Conservation (phyloP, 768 basidiomycete genomes). For the Serendipita sp. region DNA sequence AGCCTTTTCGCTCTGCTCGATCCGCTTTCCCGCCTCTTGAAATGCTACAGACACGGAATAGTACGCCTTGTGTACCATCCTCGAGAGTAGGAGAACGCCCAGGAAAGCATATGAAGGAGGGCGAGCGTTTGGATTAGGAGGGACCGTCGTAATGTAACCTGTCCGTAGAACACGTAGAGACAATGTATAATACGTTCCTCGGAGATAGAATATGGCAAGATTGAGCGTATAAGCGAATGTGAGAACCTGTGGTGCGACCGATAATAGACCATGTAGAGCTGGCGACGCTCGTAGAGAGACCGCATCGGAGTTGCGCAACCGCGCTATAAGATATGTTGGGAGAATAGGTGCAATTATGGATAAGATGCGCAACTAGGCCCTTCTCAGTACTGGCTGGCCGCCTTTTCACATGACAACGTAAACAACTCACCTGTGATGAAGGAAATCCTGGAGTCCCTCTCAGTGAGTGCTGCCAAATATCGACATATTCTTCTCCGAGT, state of each 20-base stretch:
- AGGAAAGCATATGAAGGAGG: constrained; percentile 81
- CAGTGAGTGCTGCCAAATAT: constrained; percentile 57
- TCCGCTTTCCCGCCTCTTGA: neutral
- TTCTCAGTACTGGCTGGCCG: neutral
- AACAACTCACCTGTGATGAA: constrained; percentile 22
- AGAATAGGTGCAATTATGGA: constrained; percentile 53
- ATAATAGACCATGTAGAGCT: neutral
- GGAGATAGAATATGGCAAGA: constrained; percentile 65
- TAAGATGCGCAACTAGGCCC: constrained; percentile 26
- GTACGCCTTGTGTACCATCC: neutral
- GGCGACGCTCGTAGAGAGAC: neutral
- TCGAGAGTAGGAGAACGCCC: constrained; percentile 42
- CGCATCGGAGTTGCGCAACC: constrained; percentile 20
- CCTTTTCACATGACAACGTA: neutral
- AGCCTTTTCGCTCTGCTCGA: neutral
- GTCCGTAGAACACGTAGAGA: constrained; percentile 44
- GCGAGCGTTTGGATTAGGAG: constrained; percentile 50
- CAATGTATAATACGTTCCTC: constrained; percentile 65
- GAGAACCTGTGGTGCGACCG: constrained; percentile 34
- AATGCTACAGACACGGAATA: neutral
- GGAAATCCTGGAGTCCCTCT: constrained; percentile 27
- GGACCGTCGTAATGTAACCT: constrained; percentile 53
- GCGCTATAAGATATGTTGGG: constrained; percentile 44
- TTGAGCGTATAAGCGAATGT: constrained; percentile 51
- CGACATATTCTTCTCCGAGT: constrained; percentile 83